Evolutionary conservation across 306 rosid species (phyloP), one percentile per base, ranked within the genome.

Genomic region (Corylus avellana): DNA sequence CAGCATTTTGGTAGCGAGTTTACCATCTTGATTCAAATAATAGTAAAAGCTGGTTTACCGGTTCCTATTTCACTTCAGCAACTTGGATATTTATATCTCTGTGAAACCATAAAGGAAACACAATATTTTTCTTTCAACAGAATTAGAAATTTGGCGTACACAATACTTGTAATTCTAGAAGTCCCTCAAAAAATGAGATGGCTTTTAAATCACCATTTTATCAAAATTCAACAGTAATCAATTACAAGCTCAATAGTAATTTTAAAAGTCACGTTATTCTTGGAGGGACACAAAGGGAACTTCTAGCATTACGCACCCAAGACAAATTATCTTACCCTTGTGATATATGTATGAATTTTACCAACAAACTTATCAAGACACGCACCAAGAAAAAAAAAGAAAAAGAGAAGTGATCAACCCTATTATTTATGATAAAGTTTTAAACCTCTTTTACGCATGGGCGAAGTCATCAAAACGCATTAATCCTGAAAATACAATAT

Each of bases 381-480:
- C 5, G 67, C 27, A 29, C 37, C 51, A 35, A 7, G 25, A 3
- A 29, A 50, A 77, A 3, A 56, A 35, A 3, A n/a, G 8, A 51
- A 64, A 3, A 35, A 47, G 7, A 8, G 37, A 66, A n/a, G 48
- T 66, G 4, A 66, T 39, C 18, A 9, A 8, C 27, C 20, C 32
- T 16, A 42, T 42, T 18, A 67, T 11, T 18, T 8, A 18, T 9
- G 72, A 67, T 9, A 53, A 48, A 20, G 7, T 37, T 3, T 11
- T 9, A 10, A 39, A 25, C 27, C 25, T 48, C 79, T 49, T 51
- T 68, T 55, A 55, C 48, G 66, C 12, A 20, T 32, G 66, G 75
- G n/a, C 73, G 73, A 70, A 57, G 54, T 49, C n/a, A 54, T 77
- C 68, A 17, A 67, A 35, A 74, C 7, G 37, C 66, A 64, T 27